Percentiles rank a stretch among this genome's conserved stretches.
Conservation (phyloP, 148 eudicot species). For the Cornus suecica region DNA sequence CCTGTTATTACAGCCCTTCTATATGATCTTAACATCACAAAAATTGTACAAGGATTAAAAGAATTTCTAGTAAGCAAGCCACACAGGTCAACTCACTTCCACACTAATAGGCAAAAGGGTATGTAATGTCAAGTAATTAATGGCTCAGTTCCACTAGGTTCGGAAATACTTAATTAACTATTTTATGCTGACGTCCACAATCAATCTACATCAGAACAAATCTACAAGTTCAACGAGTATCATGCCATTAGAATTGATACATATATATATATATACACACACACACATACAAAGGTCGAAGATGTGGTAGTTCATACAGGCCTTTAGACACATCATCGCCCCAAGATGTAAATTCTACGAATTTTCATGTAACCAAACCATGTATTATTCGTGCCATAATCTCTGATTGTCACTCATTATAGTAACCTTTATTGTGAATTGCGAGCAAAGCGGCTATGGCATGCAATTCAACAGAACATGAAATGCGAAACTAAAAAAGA, state of each 20-base stretch:
- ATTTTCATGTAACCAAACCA: not conserved
- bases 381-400: not conserved
- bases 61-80: not conserved
- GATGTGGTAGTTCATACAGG: not conserved
- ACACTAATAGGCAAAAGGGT: not conserved
- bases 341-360: not conserved
- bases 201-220: not conserved
- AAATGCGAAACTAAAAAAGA: too few species aligned
- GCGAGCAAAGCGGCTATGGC: too few species aligned
- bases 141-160: not conserved
- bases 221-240: not conserved
- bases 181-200: not conserved
- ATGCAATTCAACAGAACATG: not conserved
- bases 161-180: not conserved
- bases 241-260: not conserved
- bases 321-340: not conserved
- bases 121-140: not conserved
- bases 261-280: too few species aligned
- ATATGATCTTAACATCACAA: not conserved
- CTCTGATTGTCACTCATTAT: too few species aligned
- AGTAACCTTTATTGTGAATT: too few species aligned
- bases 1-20: not conserved
- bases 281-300: not conserved
- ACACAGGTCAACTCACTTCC: not conserved
- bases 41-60: too few species aligned